phyloP scores from a whole-genome alignment of 495 filamentous ascomycete genomes.

The Glarea lozoyensis region DNA sequence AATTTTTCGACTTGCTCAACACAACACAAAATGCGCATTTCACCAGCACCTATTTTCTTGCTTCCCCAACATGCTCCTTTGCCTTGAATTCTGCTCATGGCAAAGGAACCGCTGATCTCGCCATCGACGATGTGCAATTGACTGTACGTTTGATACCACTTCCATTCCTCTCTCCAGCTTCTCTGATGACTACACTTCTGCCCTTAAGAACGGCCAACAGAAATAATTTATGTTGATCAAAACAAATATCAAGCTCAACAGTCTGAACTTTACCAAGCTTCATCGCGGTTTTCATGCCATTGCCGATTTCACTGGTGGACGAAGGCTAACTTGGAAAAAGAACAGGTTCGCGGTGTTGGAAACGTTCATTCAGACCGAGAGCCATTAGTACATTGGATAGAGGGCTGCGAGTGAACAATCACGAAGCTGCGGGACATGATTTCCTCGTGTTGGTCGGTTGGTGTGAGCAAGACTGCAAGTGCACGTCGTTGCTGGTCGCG shows the following conservation, averaged over 20 bases:
- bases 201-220: constrained; percentile 53
- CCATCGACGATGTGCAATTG: too few relatives aligned
- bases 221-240: constrained; percentile 45
- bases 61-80: too few relatives aligned
- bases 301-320: not conserved
- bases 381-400: not conserved
- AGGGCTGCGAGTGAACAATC: not conserved
- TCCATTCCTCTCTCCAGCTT: not conserved
- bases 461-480: too few relatives aligned
- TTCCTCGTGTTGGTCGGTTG: too few relatives aligned
- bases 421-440: not conserved
- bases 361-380: not conserved
- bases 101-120: too few relatives aligned
- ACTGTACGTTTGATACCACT: constrained; percentile 4
- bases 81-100: too few relatives aligned
- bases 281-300: constrained; percentile 1
- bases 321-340: not conserved
- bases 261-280: constrained; percentile 33
- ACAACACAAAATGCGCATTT: too few relatives aligned
- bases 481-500: too few relatives aligned
- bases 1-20: too few relatives aligned
- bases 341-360: not conserved
- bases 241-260: constrained; percentile 51
- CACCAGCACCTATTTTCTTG: too few relatives aligned
- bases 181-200: constrained; percentile 27